Percentiles rank a stretch among this genome's conserved stretches.
Conservation (phyloP, 2,329 filamentous ascomycete species). For the Aspergillus ochraceoroseus region DNA sequence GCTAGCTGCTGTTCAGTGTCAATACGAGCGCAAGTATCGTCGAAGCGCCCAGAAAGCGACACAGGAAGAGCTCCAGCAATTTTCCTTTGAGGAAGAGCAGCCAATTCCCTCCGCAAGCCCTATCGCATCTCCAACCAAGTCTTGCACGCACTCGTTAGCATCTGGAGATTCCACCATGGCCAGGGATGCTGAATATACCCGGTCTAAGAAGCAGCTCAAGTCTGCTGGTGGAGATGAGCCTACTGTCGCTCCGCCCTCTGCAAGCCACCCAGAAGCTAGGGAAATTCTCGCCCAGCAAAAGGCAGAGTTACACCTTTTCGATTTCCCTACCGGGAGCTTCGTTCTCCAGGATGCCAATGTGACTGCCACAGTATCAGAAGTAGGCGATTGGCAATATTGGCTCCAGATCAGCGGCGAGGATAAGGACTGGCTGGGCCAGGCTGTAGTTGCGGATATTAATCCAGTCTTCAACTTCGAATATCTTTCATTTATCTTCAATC, state of each 20-base stretch:
- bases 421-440: conserved; percentile 79
- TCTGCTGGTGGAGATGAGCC: conserved; percentile 44
- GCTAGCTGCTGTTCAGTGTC: conserved; percentile 79
- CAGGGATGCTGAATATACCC: conserved; percentile 42
- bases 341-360: conserved; percentile 71
- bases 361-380: conserved; percentile 73
- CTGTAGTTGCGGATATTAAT: conserved; percentile 84
- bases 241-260: conserved; percentile 57
- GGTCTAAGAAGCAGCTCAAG: conserved; percentile 39
- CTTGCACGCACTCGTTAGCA: conserved; percentile 33
- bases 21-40: conserved; percentile 94
- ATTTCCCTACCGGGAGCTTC: conserved; percentile 82
- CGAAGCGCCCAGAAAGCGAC: conserved; percentile 74
- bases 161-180: conserved; percentile 45
- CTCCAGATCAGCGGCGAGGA: conserved; percentile 73
- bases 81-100: conserved; percentile 65
- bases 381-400: conserved; percentile 94
- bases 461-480: conserved; percentile 99
- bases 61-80: conserved; percentile 72
- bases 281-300: conserved; percentile 70
- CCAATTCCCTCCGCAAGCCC: conserved; percentile 59
- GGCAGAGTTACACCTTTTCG: conserved; percentile 88
- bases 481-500: conserved; percentile 98
- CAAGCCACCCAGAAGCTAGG: conserved; percentile 59
- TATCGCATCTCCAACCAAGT: conserved; percentile 46